phyloP scores from a whole-genome alignment of 306 rosid genomes.

The Quercus gilva region DNA sequence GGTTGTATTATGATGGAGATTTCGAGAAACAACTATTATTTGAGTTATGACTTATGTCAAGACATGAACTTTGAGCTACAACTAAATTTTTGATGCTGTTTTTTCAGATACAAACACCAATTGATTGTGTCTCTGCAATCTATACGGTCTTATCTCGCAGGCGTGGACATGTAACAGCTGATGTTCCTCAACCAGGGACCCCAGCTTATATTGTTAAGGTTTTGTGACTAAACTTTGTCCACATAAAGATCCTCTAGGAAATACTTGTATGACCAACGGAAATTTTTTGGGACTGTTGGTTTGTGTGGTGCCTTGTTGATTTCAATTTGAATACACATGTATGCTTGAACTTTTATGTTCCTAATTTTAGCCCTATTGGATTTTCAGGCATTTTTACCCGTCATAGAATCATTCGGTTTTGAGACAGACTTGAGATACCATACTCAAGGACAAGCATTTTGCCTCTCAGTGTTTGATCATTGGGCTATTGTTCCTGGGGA shows the following conservation, averaged over 20 bases:
- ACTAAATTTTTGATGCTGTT: constrained; percentile 22
- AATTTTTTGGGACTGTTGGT: not conserved
- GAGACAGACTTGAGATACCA: constrained; percentile 98
- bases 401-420: constrained; percentile 94
- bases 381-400: constrained; percentile 94
- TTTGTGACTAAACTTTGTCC: constrained; percentile 23
- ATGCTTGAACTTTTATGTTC: not conserved
- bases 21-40: not conserved
- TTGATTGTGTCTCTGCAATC: constrained; percentile 96
- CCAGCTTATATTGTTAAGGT: constrained; percentile 94
- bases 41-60: not conserved
- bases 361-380: not conserved
- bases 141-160: constrained; percentile 96
- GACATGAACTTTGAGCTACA: constrained; percentile 21
- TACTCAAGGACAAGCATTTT: constrained; percentile 97
- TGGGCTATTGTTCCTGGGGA: constrained; percentile 99
- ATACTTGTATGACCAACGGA: not conserved
- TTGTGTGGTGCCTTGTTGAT: not conserved
- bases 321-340: not conserved
- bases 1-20: not conserved
- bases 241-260: not conserved
- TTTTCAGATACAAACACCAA: constrained; percentile 94
- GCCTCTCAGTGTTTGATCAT: constrained; percentile 82
- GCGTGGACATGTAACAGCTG: constrained; percentile 99
- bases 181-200: constrained; percentile 99